A percentile compares a stretch with the other conserved stretches of the same genome.
Evolutionary conservation across 108 stramenopile genomes (phyloP).

Genomic region (Cyclotella choctawhatcheeana): DNA sequence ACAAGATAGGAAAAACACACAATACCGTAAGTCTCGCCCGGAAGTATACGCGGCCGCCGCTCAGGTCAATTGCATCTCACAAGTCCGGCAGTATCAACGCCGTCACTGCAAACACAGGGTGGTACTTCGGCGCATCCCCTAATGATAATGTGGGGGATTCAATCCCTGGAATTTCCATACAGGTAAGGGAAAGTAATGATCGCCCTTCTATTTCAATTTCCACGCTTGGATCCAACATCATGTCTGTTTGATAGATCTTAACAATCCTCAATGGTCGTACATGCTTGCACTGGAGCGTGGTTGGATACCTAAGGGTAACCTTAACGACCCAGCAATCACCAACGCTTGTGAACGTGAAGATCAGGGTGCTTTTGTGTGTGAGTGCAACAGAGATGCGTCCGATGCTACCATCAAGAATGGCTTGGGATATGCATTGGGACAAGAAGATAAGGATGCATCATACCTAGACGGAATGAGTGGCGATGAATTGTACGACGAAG

Average conservation of each 20-base stretch:
- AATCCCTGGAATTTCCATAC: too few relatives aligned
- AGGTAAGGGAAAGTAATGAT: too few relatives aligned
- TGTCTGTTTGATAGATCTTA: constrained; percentile 90
- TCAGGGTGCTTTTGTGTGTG: constrained; percentile 58
- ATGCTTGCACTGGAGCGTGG: constrained; percentile 75
- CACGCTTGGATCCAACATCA: too few relatives aligned
- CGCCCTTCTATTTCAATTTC: too few relatives aligned
- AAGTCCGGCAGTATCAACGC: too few relatives aligned
- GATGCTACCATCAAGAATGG: constrained; percentile 56
- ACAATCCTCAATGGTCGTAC: constrained; percentile 88
- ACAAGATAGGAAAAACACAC: too few relatives aligned
- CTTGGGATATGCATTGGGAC: constrained; percentile 53
- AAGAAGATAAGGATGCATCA: constrained; percentile 27
- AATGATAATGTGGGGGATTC: too few relatives aligned
- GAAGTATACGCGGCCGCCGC: too few relatives aligned
- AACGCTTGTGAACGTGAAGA: constrained; percentile 73
- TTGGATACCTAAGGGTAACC: constrained; percentile 79
- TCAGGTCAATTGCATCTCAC: too few relatives aligned
- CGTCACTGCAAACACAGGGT: too few relatives aligned
- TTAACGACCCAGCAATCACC: constrained; percentile 63
- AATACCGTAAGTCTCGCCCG: too few relatives aligned
- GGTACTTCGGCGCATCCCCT: too few relatives aligned
- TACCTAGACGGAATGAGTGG: constrained; percentile 55
- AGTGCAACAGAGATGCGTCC: constrained; percentile 56
- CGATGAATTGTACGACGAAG: constrained; percentile 59